Conservation (phyloP, 2,329 filamentous ascomycete species). For the Trichoderma sp. region DNA sequence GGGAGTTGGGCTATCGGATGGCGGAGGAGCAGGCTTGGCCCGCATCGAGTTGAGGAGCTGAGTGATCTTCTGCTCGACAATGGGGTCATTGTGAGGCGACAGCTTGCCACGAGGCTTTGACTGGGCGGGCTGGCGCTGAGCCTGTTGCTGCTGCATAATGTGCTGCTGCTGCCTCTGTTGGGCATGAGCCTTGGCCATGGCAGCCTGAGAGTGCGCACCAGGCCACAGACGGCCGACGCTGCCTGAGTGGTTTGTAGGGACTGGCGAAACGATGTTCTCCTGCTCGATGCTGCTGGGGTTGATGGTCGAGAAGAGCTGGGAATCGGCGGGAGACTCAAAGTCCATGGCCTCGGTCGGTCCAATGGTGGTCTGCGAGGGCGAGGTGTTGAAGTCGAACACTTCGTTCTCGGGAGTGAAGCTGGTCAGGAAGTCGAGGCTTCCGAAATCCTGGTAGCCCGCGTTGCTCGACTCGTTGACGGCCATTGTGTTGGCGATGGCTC, state of each 20-base stretch:
- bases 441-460: slow-evolving; percentile 53
- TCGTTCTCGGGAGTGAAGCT: slow-evolving; percentile 63
- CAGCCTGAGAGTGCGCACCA: slow-evolving; percentile 90
- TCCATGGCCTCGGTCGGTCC: slow-evolving; percentile 65
- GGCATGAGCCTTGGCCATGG: slow-evolving; percentile 70
- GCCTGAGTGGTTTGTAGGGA: slow-evolving; percentile 53
- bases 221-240: slow-evolving; percentile 79
- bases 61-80: slow-evolving; percentile 90
- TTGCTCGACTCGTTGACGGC: slow-evolving; percentile 69
- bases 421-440: slow-evolving; percentile 53
- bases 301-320: slow-evolving; percentile 63
- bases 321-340: slow-evolving; percentile 47
- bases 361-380: slow-evolving; percentile 61
- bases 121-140: slow-evolving; percentile 51
- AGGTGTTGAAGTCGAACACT: slow-evolving; percentile 71
- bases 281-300: slow-evolving; percentile 76
- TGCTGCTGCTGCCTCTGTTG: slow-evolving; percentile 69
- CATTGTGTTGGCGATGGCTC: slow-evolving; percentile 77
- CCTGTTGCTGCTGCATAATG: slow-evolving; percentile 49
- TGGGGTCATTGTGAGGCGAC: slow-evolving; percentile 61
- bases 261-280: slow-evolving; percentile 48
- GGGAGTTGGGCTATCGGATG: slow-evolving; percentile 47
- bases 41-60: slow-evolving; percentile 92
- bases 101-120: slow-evolving; percentile 51
- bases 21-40: slow-evolving; percentile 62